Base-by-base conservation (phyloP, 805 yeast species). In the Kluyveromyces starmeri region DNA sequence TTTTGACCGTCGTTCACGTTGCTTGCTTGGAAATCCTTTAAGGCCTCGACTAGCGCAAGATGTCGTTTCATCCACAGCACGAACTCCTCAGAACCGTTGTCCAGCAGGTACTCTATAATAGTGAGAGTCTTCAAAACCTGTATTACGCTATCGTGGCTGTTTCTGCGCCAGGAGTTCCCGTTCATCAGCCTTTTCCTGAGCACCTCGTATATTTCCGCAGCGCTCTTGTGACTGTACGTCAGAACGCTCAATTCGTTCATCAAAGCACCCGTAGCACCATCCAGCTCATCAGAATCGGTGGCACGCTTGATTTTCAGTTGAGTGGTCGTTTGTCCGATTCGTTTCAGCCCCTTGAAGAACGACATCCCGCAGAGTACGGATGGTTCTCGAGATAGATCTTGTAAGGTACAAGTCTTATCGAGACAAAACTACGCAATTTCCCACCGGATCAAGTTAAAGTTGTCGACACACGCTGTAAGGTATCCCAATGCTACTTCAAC, bases 251-350 rank as follows among this genome's bases (percentile, higher is more conserved):
- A 53, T 32, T 73, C 74, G 38, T 68, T 67, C 48, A 76, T 57
- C 39, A 75, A 70, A 5, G 67, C 58, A n/a, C 74, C 70, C 6
- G 71, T 70, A 1, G 79, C 79, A 1, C 81, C 77, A 45, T 65
- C 58, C 2, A 66, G 60, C 38, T 73, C 78, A 38, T 63, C 64
- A 42, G 66, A 69, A 16, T 53, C 52, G 5, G 79, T 74, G 7
- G 78, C 74, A 14, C 60, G 55, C 39, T 53, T 61, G 11, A 65
- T 60, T 38, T 50, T 64, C 5, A 56, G 37, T 38, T 62, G 69
- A 16, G 52, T 59, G 43, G 48, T 49, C 36, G 50, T 59, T 44
- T 44, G 51, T 37, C 51, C 65, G 42, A 48, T 52, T 48, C 37
- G 58, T 28, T 44, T 42, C 10, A 55, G 54, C 10, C 51, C 42